Evolutionary conservation across 2,329 filamentous ascomycete species (phyloP), one percentile per base, ranked within the genome.

Genomic region (Epichloe brachyelytri): DNA sequence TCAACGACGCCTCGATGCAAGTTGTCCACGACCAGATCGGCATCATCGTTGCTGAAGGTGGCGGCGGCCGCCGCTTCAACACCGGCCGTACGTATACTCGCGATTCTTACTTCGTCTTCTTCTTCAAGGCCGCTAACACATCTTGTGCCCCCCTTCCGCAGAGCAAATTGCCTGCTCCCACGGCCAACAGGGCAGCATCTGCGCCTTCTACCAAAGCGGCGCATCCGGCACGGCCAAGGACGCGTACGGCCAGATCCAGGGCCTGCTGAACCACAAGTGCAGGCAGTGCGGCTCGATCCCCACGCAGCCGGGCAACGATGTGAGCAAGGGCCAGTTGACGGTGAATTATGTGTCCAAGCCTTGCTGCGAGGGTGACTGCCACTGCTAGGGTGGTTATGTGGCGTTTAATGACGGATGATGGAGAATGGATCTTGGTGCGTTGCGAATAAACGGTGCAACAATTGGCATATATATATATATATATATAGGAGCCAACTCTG

Each of bases 201-300:
- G 56, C 46, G 56, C 55, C 36, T 56, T 53, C 41, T 56, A 55
- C 49, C 55, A 58, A 46, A 57, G 50, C 43, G 51, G 52, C 15
- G 54, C 52, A 15, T 55, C 52, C 5, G 55, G 56, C 14, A 49
- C 53, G 7, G 55, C 53, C 3, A 43, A 53, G 17, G 49, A 55
- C 14, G 56, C 52, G 11, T 53, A 52, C 36, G 22, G 46, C 34
- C 52, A 51, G 11, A 43, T 57, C 7, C 53, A 55, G 26, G 48
- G 48, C 8, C 48, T 57, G 22, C 30, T 57, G 6, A 48, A 56
- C 41, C 55, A 55, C 44, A 48, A 49, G 14, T 58, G 55, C 38
- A 44, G 8, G 4, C 52, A 56, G 41, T 57, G 56, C 50, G 56
- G 55, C 15, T 53, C 50, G 36, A 55, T 51, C 39, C 56, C 56